Evolutionary conservation across 805 yeast species (phyloP), one percentile per base, ranked within the genome.

Genomic region (Candida tammaniensis): DNA sequence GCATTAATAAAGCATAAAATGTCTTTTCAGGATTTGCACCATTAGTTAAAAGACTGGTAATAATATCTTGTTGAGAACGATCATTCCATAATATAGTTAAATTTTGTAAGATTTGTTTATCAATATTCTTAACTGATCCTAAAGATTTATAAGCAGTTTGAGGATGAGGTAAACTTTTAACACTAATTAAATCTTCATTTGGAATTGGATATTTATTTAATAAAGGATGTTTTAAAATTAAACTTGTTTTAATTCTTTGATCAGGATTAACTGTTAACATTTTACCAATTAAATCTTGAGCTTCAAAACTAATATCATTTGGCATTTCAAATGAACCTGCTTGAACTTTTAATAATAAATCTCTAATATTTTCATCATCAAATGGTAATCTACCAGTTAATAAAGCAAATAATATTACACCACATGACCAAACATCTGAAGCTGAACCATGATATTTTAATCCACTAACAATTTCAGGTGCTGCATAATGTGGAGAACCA

Each of bases 401-500:
- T 30, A 85, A 60, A 4, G 93, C 93, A 61, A 82, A 85, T 31
- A 84, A 62, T 28, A 85, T 83, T 27, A 85, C 85, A 52, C 94
- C 94, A 62, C 93, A 84, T 5, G 91, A 82, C 94, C 94, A 85
- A 25, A 85, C 82, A 61, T 85, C 94, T 40, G 88, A 80, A 22
- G 89, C 88, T 19, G 85, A 80, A 13, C 94, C 94, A 57, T 84
- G 88, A 51, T 85, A 85, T 36, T 77, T 76, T 49, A 75, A 74
- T 12, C 93, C 91, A 49, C 80, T 72, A 13, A 85, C 91, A 43
- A 85, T 84, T 59, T 85, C 94, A 0, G 94, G 94, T 2, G 94
- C 85, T 5, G 93, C 93, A 57, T 85, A 85, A 62, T 85, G 94
- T 13, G 94, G 94, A 15, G 89, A 82, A 4, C 94, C 94, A 64